These are phyloP conservation scores for Leccinum sublutescens DNA, from an alignment of 768 basidiomycete species.

Conservation along the genomic window DNA sequence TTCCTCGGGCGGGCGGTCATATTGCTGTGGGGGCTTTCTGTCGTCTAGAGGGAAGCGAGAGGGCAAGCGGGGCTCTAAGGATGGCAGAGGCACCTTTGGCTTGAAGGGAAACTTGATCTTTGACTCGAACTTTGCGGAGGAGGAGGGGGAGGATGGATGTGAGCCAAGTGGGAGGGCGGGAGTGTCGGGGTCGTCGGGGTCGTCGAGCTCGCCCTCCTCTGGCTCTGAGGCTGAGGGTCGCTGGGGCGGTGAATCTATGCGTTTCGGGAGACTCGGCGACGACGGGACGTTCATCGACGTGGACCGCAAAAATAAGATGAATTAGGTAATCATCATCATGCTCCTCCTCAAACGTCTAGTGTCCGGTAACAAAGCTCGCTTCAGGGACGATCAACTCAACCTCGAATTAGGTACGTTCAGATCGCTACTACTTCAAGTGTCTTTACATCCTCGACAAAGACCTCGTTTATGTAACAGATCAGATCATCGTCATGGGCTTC, in stretches of 20 bases:
- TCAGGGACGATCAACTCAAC: constrained; percentile 62
- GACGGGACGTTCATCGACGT: constrained; percentile 14
- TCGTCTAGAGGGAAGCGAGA: constrained; percentile 29
- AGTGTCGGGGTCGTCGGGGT: constrained; percentile 33
- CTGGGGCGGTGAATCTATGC: constrained; percentile 60
- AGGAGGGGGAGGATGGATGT: constrained; percentile 34
- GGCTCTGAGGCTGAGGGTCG: constrained; percentile 59
- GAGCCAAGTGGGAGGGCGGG: constrained; percentile 8
- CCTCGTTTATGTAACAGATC: constrained; percentile 70
- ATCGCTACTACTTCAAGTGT: constrained; percentile 9
- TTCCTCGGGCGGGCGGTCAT: constrained; percentile 45
- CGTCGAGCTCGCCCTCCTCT: constrained; percentile 83
- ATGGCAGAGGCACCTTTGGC: constrained; percentile 25
- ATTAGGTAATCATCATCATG: constrained; percentile 39
- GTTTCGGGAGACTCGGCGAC: constrained; percentile 40
- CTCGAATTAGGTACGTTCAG: constrained; percentile 64
- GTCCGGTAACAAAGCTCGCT: constrained; percentile 79
- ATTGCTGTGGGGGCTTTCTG: constrained; percentile 26
- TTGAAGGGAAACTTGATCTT: constrained; percentile 81
- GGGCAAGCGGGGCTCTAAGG: constrained; percentile 33
- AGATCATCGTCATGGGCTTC: constrained; percentile 79
- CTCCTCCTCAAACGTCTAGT: constrained; percentile 72
- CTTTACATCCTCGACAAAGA: constrained; percentile 35
- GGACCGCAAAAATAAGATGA: not conserved
- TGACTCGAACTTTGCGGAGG: constrained; percentile 34